Percentiles rank a stretch among this genome's conserved stretches.
Evolutionary conservation across 495 filamentous ascomycete genomes (phyloP).

Genomic region (Aspergillus bertholletiae): DNA sequence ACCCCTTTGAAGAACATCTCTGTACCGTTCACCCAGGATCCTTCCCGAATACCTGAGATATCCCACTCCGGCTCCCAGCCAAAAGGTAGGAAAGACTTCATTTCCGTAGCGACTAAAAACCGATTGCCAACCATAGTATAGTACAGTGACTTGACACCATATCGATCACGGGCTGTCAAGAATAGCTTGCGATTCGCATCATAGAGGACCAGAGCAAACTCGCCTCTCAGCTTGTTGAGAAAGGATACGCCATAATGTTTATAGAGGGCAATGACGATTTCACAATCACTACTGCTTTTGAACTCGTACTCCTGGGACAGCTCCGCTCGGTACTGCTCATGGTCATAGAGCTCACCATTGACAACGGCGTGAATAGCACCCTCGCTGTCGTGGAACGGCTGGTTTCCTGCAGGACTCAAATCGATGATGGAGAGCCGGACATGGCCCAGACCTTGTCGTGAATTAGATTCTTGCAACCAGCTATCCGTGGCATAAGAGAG

Average conservation of each 20-base stretch:
- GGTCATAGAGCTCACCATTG: conserved; percentile 55
- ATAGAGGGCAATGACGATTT: conserved; percentile 51
- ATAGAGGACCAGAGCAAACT: conserved; percentile 49
- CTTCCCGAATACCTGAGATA: conserved; percentile 33
- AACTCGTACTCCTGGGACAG: conserved; percentile 38
- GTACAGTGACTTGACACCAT: too few relatives aligned
- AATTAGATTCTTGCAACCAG: neutral
- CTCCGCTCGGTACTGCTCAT: conserved; percentile 34
- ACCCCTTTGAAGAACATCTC: conserved; percentile 45
- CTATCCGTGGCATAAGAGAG: neutral
- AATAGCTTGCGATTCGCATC: conserved; percentile 35
- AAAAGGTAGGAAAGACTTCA: conserved; percentile 43
- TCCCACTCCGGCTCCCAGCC: conserved; percentile 50
- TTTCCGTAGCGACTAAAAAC: conserved; percentile 40
- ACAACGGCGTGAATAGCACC: conserved; percentile 46
- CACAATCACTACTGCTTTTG: conserved; percentile 38
- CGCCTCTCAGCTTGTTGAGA: conserved; percentile 43
- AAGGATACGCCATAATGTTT: conserved; percentile 42
- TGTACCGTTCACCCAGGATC: conserved; percentile 32
- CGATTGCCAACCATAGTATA: conserved; percentile 31
- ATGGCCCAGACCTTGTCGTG: conserved; percentile 32
- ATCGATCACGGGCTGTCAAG: too few relatives aligned
- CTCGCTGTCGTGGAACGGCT: conserved; percentile 43
- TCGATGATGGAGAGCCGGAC: conserved; percentile 51
- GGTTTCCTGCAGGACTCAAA: conserved; percentile 38